Evolutionary conservation across 139 green algal species (phyloP), one percentile per base, ranked within the genome.

Genomic region (Tetraselmis chui): DNA sequence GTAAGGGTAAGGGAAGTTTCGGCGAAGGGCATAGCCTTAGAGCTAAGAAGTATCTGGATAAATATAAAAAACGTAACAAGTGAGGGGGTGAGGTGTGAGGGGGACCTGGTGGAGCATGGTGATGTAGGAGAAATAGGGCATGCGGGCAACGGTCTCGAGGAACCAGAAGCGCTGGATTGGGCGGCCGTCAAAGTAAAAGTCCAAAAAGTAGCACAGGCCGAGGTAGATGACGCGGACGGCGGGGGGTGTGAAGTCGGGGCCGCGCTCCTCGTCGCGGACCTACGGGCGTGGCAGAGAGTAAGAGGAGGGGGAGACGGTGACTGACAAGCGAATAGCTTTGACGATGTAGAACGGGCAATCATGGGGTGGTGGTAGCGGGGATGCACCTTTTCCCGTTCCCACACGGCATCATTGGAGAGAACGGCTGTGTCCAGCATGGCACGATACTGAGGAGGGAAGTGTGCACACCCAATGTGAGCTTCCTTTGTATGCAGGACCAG

Each of bases 61-160:
- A 75, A 23, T 22, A 23, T 75, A n/a, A n/a, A 75, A 23, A 23
- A 23, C 22, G 59, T 22, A n/a, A 22, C 22, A 75, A 75, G 23
- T 75, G 59, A 75, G 59, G 59, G 59, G 59, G 23, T n/a, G 59
- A 23, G 59, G 23, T 75, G 59, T 89, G n/a, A n/a, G n/a, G n/a
- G n/a, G n/a, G n/a, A n/a, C n/a, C 27, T 98, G 83, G 87, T 98
- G 96, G 85, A 98, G 91, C 89, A 97, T 95, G 76, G 90, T 94
- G 86, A 97, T 97, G 88, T 95, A 98, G 76, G 89, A 92, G 86
- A 98, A 98, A 91, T 99, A 99, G 0, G 96, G 96, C 92, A 98
- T 98, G 78, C 96, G 90, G 0, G 96, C 94, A 1, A 94, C 91
- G 0, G 90, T 94, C 83, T 94, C 89, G 76, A 94, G 80, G 81